These are phyloP conservation scores for Penicillium sp. DNA, from an alignment of 2,329 filamentous ascomycete species.

Conservation along the genomic window DNA sequence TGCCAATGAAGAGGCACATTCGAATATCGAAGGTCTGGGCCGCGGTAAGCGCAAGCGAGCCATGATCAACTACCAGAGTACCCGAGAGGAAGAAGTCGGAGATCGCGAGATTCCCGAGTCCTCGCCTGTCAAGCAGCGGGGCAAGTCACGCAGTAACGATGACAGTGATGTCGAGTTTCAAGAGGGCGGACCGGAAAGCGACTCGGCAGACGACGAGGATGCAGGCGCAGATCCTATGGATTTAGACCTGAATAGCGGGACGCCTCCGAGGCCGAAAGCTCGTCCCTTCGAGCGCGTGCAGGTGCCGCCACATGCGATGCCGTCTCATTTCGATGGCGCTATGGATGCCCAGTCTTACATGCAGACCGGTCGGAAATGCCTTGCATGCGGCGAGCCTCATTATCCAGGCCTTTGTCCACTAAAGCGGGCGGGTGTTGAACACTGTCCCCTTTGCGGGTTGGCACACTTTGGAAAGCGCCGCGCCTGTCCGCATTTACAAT, in stretches of 20 bases:
- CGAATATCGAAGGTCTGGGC: slow-evolving; percentile 72
- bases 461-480: slow-evolving; percentile 58
- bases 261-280: slow-evolving; percentile 21
- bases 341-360: slow-evolving; percentile 5
- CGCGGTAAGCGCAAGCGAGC: slow-evolving; percentile 74
- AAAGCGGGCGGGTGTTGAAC: slow-evolving; percentile 58
- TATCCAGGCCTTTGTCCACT: slow-evolving; percentile 59
- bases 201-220: slow-evolving; percentile 12
- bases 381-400: slow-evolving; percentile 56
- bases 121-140: slow-evolving; percentile 20
- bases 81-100: slow-evolving; percentile 3
- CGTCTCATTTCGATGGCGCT: slow-evolving; percentile 19
- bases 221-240: slow-evolving; percentile 11
- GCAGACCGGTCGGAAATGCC: slow-evolving; percentile 38
- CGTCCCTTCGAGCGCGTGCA: slow-evolving; percentile 41
- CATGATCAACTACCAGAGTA: slow-evolving; percentile 41
- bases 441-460: slow-evolving; percentile 64
- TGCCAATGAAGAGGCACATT: slow-evolving; percentile 69
- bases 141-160: slow-evolving; percentile 6
- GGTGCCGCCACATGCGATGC: slow-evolving; percentile 6
- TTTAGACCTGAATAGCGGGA: slow-evolving; percentile 1
- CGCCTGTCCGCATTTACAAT: slow-evolving; percentile 61
- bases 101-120: slow-evolving; percentile 15
- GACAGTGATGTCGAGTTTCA: slow-evolving; percentile 36
- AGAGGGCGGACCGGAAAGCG: slow-evolving; percentile 27